Base-by-base conservation (phyloP, 257 asterid species). In the Rubia yunnanensis region DNA sequence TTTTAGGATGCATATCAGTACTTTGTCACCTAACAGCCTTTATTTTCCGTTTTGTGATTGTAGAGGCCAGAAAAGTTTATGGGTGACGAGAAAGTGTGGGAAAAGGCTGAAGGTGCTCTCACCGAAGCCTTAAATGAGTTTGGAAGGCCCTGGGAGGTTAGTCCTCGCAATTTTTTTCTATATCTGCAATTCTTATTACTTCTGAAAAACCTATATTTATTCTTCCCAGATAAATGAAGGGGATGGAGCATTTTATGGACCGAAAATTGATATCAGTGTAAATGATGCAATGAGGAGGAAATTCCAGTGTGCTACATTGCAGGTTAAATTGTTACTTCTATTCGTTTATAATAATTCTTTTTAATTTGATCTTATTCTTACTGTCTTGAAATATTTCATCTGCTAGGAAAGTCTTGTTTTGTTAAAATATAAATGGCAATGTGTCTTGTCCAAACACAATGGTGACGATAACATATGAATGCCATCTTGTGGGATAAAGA, bases 201-300 rank as follows among this genome's bases (percentile, higher is more conserved):
- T 20, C 44, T 38, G 39, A 14, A 22, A 60, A 76, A 72, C 72
- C 66, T 79, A 69, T 61, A 64, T 63, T n/a, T 36, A 60, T 74
- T 64, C 39, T 70, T 60, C 38, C 58, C 76, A 92, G 99, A 86
- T 88, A 57, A 90, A 94, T 64, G 96, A 92, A 79, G 98, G 88
- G 10, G 98, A 92, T 71, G 98, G 98, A 61, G 98, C 98, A 58
- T 92, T 92, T 79, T 92, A 92, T 48, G 97, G 98, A 63, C 98
- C 98, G 24, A 92, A 89, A 79, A 89, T 92, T 72, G 98, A 92
- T 79, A 89, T 84, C 76, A 84, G 87, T 76, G 95, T 94, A 56
- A 82, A 86, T 36, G 99, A 94, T 78, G 95, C 99, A 70, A 94
- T 88, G 99, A 85, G 76, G 78, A 94, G 99, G 74, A 86, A 94